These are phyloP conservation scores for Pythium oligandrum DNA, from an alignment of 352 stramenopile genomes.

Conservation along the genomic window DNA sequence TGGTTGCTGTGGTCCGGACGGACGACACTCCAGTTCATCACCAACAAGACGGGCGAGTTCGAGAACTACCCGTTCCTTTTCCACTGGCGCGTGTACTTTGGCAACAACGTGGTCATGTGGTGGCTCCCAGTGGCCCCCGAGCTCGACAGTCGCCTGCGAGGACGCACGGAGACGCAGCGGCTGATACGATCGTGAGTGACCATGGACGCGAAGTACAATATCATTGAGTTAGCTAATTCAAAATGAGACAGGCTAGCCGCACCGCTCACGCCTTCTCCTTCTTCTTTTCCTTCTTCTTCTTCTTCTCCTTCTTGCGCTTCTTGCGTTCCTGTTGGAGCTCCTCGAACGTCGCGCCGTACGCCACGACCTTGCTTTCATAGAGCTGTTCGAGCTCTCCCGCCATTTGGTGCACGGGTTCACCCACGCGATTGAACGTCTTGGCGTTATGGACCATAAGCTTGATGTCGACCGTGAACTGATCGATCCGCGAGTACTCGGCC, in stretches of 20 bases:
- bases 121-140: slow-evolving; percentile 45
- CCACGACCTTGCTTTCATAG: slow-evolving; percentile 61
- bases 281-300: slow-evolving; percentile 89
- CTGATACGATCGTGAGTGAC: slow-evolving; percentile 14
- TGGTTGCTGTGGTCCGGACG: slow-evolving; percentile 58
- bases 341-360: slow-evolving; percentile 70
- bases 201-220: slow-evolving; percentile 10
- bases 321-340: slow-evolving; percentile 76
- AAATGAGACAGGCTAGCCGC: no score
- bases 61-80: slow-evolving; percentile 31
- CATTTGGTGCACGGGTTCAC: slow-evolving; percentile 82
- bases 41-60: slow-evolving; percentile 44
- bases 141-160: slow-evolving; percentile 12
- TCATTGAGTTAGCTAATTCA: neutral
- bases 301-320: slow-evolving; percentile 88
- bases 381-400: slow-evolving; percentile 73
- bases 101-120: slow-evolving; percentile 44
- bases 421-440: slow-evolving; percentile 81
- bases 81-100: slow-evolving; percentile 70
- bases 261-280: slow-evolving; percentile 51
- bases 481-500: slow-evolving; percentile 68
- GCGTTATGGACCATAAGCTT: slow-evolving; percentile 80
- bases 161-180: slow-evolving; percentile 29
- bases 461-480: slow-evolving; percentile 73
- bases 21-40: slow-evolving; percentile 78